Base-by-base conservation (phyloP, 2,329 filamentous ascomycete genomes). In the Aspergillus flavus region DNA sequence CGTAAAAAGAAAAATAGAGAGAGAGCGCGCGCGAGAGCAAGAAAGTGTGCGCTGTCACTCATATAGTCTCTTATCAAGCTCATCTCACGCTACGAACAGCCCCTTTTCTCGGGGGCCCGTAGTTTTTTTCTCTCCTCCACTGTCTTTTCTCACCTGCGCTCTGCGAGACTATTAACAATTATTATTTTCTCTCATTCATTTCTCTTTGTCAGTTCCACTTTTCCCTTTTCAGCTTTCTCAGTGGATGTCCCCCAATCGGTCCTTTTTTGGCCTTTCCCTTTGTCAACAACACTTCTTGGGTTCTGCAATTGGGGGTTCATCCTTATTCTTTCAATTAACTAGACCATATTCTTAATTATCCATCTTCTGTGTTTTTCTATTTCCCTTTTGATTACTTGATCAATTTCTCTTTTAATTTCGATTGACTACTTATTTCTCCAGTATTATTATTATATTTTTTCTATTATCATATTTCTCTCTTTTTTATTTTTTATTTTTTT, bases 101-200 rank as follows among this genome's bases (percentile, higher is more conserved):
- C 36, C 57, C 63, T 39, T 56, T 54, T 58, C 58, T 43, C 16
- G 36, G 36, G 36, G 36, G 36, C 58, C 61, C 61, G 61, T 63
- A 61, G 64, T 58, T 21, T 53, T 53, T 57, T 30, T 32, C n/a
- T 58, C 21, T 59, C 21, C 11, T 52, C 48, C 36, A 39, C 54
- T 30, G 9, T 60, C 58, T 55, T 54, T 56, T 59, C 28, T 55
- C 34, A 56, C 41, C 55, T 56, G 43, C 57, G 59, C 57, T 59
- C 53, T 39, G 32, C 39, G 57, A 56, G 50, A 26, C 45, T 43
- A 61, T 52, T 58, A 56, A 41, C 32, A 21, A 52, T 59, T 41
- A 41, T 62, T 58, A 41, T 50, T 34, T 53, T 59, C 32, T 62
- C 39, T 52, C 43, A 53, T 57, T 61, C 41, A 58, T 62, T 56